phyloP scores from a whole-genome alignment of 108 stramenopile genomes.

The Epithemia pelagica region DNA sequence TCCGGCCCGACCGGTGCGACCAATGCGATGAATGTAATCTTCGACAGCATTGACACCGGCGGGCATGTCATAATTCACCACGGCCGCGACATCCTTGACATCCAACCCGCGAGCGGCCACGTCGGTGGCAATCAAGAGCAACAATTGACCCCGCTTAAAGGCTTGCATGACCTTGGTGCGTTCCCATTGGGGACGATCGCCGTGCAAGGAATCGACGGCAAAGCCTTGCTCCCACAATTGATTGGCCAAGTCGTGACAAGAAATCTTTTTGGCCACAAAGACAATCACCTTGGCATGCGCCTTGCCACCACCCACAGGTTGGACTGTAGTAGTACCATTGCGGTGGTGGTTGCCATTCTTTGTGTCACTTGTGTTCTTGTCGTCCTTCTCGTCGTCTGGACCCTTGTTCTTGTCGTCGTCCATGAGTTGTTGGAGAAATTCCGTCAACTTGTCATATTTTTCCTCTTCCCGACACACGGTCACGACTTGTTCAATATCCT shows the following conservation, averaged over 20 bases:
- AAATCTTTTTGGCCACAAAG: slow-evolving; percentile 83
- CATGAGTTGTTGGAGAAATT: slow-evolving; percentile 84
- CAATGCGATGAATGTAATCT: slow-evolving; percentile 94
- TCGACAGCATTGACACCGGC: slow-evolving; percentile 80
- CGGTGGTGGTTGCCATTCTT: background rate
- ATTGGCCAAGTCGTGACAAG: slow-evolving; percentile 83
- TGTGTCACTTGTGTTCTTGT: slow-evolving; percentile 7
- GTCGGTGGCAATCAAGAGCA: slow-evolving; percentile 96
- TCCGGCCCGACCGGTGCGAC: slow-evolving; percentile 91
- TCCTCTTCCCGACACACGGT: slow-evolving; percentile 82
- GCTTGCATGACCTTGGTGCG: slow-evolving; percentile 91
- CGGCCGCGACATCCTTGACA: slow-evolving; percentile 95
- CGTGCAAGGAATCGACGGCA: slow-evolving; percentile 94
- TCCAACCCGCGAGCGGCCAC: slow-evolving; percentile 97
- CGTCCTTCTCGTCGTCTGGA: slow-evolving; percentile 8
- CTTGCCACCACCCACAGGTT: slow-evolving; percentile 59
- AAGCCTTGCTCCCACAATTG: slow-evolving; percentile 87
- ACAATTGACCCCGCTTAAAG: slow-evolving; percentile 84
- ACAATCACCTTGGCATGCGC: slow-evolving; percentile 82
- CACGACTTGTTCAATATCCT: slow-evolving; percentile 90
- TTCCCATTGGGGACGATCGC: slow-evolving; percentile 95
- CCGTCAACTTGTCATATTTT: slow-evolving; percentile 88
- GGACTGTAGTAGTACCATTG: background rate
- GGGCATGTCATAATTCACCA: slow-evolving; percentile 98
- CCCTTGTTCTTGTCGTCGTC: slow-evolving; percentile 26